phyloP scores from a whole-genome alignment of 257 asterid species.

The Apocynum venetum region DNA sequence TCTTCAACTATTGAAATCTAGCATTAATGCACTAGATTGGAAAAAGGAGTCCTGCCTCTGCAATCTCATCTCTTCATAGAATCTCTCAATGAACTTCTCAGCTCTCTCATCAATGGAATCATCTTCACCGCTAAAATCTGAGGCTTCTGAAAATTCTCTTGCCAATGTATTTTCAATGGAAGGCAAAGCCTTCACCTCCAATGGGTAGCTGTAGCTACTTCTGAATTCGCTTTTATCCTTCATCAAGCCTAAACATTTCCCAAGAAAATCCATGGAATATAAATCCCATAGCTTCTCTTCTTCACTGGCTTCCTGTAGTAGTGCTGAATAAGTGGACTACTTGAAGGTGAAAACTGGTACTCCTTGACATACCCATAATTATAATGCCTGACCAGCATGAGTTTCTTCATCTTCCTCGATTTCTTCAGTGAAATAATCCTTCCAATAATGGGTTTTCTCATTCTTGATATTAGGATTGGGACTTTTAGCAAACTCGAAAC shows the following conservation, averaged over 20 bases:
- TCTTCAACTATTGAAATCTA: background rate
- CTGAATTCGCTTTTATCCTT: slow-evolving; percentile 14
- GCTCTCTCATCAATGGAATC: slow-evolving; percentile 72
- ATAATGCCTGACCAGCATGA: slow-evolving; percentile 24
- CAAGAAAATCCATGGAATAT: slow-evolving; percentile 22
- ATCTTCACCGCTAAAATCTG: slow-evolving; percentile 25
- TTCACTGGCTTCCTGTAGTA: slow-evolving; percentile 15
- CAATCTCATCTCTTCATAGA: slow-evolving; percentile 66
- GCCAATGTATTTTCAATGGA: slow-evolving; percentile 13
- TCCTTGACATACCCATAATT: slow-evolving; percentile 46
- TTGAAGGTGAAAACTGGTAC: slow-evolving; percentile 63
- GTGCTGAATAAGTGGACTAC: slow-evolving; percentile 38
- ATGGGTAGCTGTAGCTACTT: slow-evolving; percentile 8
- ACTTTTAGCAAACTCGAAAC: slow-evolving; percentile 32
- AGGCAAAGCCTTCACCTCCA: slow-evolving; percentile 24
- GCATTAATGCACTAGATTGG: background rate
- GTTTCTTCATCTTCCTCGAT: slow-evolving; percentile 27
- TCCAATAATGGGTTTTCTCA: slow-evolving; percentile 40
- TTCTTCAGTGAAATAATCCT: slow-evolving; percentile 34
- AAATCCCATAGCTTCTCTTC: slow-evolving; percentile 33
- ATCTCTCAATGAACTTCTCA: slow-evolving; percentile 66
- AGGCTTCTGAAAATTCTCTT: slow-evolving; percentile 13
- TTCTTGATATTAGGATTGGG: slow-evolving; percentile 42
- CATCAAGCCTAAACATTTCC: slow-evolving; percentile 38
- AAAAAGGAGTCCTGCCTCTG: slow-evolving; percentile 41